Percentiles rank a stretch among this genome's conserved stretches.
Evolutionary conservation across 169 alveolate species (phyloP).

Genomic region (Nephromyces sp.): DNA sequence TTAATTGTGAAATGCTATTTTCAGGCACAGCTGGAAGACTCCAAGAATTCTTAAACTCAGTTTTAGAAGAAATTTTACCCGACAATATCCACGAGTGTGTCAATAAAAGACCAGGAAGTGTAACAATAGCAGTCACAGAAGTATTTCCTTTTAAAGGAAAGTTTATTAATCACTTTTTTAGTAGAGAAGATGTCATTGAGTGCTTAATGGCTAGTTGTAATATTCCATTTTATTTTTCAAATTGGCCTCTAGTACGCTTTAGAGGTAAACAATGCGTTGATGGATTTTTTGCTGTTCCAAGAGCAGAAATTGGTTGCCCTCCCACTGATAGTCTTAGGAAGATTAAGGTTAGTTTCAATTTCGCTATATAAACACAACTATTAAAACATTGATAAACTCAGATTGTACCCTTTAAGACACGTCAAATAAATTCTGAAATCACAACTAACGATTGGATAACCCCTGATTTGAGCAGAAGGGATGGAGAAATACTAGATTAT

Average conservation of each 20-base stretch:
- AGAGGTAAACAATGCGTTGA: conserved; percentile 27
- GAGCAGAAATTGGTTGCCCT: conserved; percentile 29
- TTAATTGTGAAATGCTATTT: background rate
- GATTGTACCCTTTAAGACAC: too few relatives aligned
- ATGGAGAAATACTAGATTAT: background rate
- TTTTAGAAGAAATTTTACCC: conserved; percentile 16
- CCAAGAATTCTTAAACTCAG: conserved; percentile 4
- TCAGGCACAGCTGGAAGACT: conserved; percentile 24
- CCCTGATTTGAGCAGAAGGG: background rate
- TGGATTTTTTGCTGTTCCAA: conserved; percentile 26
- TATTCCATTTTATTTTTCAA: conserved; percentile 27
- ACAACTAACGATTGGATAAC: too few relatives aligned
- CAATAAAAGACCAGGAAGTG: conserved; percentile 11
- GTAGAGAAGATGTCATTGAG: conserved; percentile 18
- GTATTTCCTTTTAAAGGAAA: conserved; percentile 23
- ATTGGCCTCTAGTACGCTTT: conserved; percentile 26
- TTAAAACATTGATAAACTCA: too few relatives aligned
- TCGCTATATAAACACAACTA: too few relatives aligned
- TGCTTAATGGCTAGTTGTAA: conserved; percentile 30
- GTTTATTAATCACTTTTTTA: conserved; percentile 4
- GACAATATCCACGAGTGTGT: conserved; percentile 15
- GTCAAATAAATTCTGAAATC: too few relatives aligned
- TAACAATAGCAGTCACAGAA: conserved; percentile 25
- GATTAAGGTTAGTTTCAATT: conserved; percentile 4
- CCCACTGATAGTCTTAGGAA: conserved; percentile 11